Base-by-base conservation (phyloP, 345 rosid genomes). In the Ricinus communis region DNA sequence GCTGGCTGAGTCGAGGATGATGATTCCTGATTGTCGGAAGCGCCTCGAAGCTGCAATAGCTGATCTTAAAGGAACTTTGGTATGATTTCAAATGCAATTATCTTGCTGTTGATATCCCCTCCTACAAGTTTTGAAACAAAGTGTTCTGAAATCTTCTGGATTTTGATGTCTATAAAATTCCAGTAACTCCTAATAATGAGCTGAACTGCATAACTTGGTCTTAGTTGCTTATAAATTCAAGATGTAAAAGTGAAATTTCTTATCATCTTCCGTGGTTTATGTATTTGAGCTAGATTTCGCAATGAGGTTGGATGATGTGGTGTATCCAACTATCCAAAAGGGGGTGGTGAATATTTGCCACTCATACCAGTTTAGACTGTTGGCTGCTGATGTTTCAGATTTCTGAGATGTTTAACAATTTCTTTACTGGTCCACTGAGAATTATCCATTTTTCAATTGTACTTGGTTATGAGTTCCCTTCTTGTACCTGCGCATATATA, bases 1-100 rank as follows among this genome's bases (percentile, higher is more conserved):
- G 77, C 85, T 94, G 75, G 97, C 93, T 71, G 97, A 91, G 76
- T 94, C 97, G 49, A 91, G 97, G 82, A 94, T 94, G 97, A 94
- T 94, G 98, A 78, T 91, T 75, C 98, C 97, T 4, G 96, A 94
- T 75, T 87, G 97, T 59, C 90, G 77, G 81, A 91, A 88, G 82
- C 91, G 97, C 71, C 85, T 91, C 15, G 96, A 90, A 80, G 87
- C 93, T 73, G 88, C 97, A 1, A 56, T 90, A 49, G 85, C 83
- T 74, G 96, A 90, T 70, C 86, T 91, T 21, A 91, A 90, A 75
- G 89, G 75, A 58, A 83, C 87, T 75, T 62, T 94, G 97, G 98
- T 93, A 88, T 76, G 56, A 27, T 51, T 7, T 47, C 53, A n/a
- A 15, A 4, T 15, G 16, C 31, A 12, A 33, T 28, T 65, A 7